These are phyloP conservation scores for Albatrellus ellisii DNA, from an alignment of 768 basidiomycete genomes.

Conservation along the genomic window DNA sequence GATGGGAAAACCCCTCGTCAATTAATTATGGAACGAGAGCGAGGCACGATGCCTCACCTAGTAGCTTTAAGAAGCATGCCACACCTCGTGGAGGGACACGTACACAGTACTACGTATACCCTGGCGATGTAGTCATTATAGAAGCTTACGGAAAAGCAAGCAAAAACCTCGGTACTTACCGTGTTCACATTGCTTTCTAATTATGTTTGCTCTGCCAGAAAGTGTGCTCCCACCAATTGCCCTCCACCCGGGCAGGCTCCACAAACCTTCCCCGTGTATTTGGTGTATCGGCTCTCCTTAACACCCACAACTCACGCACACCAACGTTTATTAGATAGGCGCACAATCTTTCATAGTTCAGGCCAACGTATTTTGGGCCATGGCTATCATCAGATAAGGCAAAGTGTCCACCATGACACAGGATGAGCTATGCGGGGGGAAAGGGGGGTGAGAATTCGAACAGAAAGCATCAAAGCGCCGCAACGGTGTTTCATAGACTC, in stretches of 20 bases:
- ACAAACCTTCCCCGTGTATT: slow-evolving; percentile 36
- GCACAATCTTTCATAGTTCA: slow-evolving; percentile 61
- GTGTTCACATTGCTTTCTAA: background rate
- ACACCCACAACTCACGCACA: slow-evolving; percentile 53
- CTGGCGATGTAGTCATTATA: too few relatives aligned
- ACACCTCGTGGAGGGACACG: too few relatives aligned
- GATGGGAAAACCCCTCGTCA: too few relatives aligned
- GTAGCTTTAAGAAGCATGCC: too few relatives aligned
- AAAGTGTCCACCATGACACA: slow-evolving; percentile 56
- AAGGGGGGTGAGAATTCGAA: too few relatives aligned
- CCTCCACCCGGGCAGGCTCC: slow-evolving; percentile 30
- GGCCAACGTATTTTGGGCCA: slow-evolving; percentile 74
- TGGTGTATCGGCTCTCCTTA: slow-evolving; percentile 27
- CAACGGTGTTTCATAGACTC: slow-evolving; percentile 18
- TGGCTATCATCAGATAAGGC: slow-evolving; percentile 95
- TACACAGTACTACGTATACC: too few relatives aligned
- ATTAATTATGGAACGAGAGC: too few relatives aligned
- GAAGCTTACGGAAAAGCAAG: too few relatives aligned
- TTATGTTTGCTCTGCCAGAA: slow-evolving; percentile 30
- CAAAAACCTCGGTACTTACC: too few relatives aligned
- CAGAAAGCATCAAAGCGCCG: too few relatives aligned
- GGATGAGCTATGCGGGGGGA: slow-evolving; percentile 42
- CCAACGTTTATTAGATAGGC: slow-evolving; percentile 52
- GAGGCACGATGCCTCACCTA: too few relatives aligned
- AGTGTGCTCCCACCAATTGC: slow-evolving; percentile 42